Conservation (phyloP, 2,329 filamentous ascomycete species). For the Stachybotrys chlorohalonatus region DNA sequence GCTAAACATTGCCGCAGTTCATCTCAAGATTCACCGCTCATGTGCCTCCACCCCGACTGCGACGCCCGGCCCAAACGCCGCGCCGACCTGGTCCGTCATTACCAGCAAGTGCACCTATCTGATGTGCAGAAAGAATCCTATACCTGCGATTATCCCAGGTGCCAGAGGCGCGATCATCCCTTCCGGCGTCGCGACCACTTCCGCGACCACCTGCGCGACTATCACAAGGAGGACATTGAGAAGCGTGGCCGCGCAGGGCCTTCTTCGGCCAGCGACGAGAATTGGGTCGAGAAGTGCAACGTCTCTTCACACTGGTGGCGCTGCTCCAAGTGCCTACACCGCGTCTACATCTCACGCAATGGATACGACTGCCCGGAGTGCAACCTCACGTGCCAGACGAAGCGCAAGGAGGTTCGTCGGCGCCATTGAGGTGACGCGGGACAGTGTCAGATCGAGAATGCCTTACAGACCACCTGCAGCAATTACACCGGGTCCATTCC, state of each 20-base stretch:
- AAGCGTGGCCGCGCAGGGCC: conserved; percentile 28
- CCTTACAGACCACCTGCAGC: not conserved
- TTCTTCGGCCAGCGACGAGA: conserved; percentile 15
- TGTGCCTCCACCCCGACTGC: conserved; percentile 32
- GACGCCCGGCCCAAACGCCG: conserved; percentile 35
- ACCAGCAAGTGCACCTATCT: conserved; percentile 36
- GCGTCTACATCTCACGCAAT: conserved; percentile 29
- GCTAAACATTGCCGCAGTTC: conserved; percentile 1
- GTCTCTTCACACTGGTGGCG: conserved; percentile 40
- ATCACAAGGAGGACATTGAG: conserved; percentile 44
- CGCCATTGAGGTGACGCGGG: conserved; percentile 6
- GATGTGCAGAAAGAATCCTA: conserved; percentile 31
- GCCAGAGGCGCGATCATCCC: conserved; percentile 32
- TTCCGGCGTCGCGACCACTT: conserved; percentile 49
- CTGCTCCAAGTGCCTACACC: conserved; percentile 41
- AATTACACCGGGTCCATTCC: not conserved
- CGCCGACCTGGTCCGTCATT: conserved; percentile 47
- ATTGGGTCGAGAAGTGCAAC: conserved; percentile 30
- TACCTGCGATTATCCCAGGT: conserved; percentile 43
- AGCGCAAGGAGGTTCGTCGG: conserved; percentile 26
- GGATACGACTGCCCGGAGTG: conserved; percentile 39
- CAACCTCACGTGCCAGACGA: conserved; percentile 34
- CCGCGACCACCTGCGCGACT: conserved; percentile 46
- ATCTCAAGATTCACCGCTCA: conserved; percentile 22
- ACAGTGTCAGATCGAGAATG: not conserved